These are phyloP conservation scores for Besnoitia besnoiti DNA, from an alignment of 169 alveolate species.

Conservation along the genomic window DNA sequence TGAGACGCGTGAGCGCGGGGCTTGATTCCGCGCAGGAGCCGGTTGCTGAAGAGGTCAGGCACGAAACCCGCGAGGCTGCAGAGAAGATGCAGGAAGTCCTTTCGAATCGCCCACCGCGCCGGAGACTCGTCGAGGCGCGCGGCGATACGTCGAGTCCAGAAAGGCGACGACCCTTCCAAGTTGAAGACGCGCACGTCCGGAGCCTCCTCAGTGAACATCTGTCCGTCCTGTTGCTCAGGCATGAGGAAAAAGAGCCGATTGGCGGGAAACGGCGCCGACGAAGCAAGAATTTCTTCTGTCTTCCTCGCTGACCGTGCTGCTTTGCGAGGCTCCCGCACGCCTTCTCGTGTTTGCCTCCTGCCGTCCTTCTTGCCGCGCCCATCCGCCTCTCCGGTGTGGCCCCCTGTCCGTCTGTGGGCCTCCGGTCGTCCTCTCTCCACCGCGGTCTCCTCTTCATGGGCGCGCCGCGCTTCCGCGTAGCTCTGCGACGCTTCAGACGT, in stretches of 20 bases:
- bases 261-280: neutral
- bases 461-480: too few relatives aligned
- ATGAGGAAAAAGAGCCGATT: slow-evolving; percentile 37
- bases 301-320: too few relatives aligned
- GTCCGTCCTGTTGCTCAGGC: slow-evolving; percentile 53
- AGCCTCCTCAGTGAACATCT: slow-evolving; percentile 41
- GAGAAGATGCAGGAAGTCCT: slow-evolving; percentile 75
- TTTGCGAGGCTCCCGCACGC: too few relatives aligned
- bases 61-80: slow-evolving; percentile 77
- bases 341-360: too few relatives aligned
- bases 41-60: slow-evolving; percentile 75
- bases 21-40: slow-evolving; percentile 58
- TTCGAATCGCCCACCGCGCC: slow-evolving; percentile 74
- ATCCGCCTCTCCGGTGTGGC: neutral
- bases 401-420: neutral
- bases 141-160: slow-evolving; percentile 58
- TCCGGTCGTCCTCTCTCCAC: neutral
- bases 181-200: slow-evolving; percentile 60
- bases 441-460: too few relatives aligned
- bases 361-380: too few relatives aligned
- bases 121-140: slow-evolving; percentile 58
- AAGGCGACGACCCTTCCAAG: slow-evolving; percentile 57
- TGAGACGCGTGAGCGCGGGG: neutral
- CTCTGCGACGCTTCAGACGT: too few relatives aligned
- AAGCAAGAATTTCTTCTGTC: neutral